Conservation (phyloP, 768 basidiomycete genomes). For the Megacollybia marginata region DNA sequence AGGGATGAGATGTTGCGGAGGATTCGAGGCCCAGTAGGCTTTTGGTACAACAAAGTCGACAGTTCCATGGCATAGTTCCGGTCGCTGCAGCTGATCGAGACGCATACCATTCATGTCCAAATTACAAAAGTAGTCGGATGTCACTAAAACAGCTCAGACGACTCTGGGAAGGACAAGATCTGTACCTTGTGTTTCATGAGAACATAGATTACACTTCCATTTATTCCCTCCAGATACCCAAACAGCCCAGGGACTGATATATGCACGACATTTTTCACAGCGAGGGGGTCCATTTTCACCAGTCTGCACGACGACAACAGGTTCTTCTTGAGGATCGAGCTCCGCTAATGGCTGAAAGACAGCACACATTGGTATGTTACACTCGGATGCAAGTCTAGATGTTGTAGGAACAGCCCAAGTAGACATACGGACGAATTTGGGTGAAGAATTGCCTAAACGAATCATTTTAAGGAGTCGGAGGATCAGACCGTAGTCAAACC, state of each 20-base stretch:
- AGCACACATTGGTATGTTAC: constrained; percentile 78
- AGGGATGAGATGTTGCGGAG: constrained; percentile 43
- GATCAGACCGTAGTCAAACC: constrained; percentile 26
- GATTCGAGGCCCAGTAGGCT: constrained; percentile 80
- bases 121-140: constrained; percentile 76
- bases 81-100: constrained; percentile 72
- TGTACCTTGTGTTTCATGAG: constrained; percentile 78
- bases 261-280: constrained; percentile 79
- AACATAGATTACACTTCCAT: constrained; percentile 93
- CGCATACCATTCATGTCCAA: constrained; percentile 73
- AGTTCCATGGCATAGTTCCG: constrained; percentile 86
- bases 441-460: constrained; percentile 72
- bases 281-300: constrained; percentile 72
- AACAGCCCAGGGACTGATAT: constrained; percentile 90
- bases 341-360: constrained; percentile 89
- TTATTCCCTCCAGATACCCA: constrained; percentile 77
- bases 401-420: constrained; percentile 86
- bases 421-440: constrained; percentile 82
- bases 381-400: constrained; percentile 70
- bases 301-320: constrained; percentile 70
- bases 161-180: constrained; percentile 1
- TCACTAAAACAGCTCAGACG: constrained; percentile 38
- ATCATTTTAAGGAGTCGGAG: not conserved
- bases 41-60: constrained; percentile 81
- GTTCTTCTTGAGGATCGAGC: constrained; percentile 69